These are phyloP conservation scores for Fusarium chlamydosporum DNA, from an alignment of 2,329 filamentous ascomycete species.

Conservation along the genomic window DNA sequence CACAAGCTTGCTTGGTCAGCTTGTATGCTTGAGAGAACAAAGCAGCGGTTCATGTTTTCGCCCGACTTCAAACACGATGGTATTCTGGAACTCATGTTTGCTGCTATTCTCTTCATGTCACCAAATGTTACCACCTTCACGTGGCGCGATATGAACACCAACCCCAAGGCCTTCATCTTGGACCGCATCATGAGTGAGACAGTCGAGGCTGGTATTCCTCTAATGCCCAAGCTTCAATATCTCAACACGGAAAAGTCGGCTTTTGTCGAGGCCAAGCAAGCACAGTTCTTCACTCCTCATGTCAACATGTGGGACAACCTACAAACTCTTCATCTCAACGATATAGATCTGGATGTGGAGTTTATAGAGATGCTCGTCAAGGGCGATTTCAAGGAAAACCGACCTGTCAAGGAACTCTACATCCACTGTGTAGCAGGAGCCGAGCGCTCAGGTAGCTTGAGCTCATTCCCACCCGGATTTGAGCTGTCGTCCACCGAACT, in stretches of 20 bases:
- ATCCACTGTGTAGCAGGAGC: conserved; percentile 18
- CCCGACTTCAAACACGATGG: conserved; percentile 37
- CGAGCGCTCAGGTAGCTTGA: conserved; percentile 4
- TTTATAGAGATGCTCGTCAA: conserved; percentile 24
- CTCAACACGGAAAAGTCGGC: conserved; percentile 27
- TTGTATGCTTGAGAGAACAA: conserved; percentile 25
- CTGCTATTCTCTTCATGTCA: conserved; percentile 23
- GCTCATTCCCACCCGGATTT: conserved; percentile 5
- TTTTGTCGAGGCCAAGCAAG: conserved; percentile 4
- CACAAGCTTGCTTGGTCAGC: conserved; percentile 28
- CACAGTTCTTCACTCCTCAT: conserved; percentile 33
- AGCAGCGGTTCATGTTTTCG: conserved; percentile 31
- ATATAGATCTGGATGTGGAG: conserved; percentile 30
- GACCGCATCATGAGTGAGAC: conserved; percentile 7
- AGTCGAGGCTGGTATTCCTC: conserved; percentile 5
- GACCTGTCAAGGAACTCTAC: conserved; percentile 25
- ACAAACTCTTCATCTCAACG: conserved; percentile 18
- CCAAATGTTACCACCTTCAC: conserved; percentile 31
- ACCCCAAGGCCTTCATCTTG: conserved; percentile 21
- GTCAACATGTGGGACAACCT: conserved; percentile 34
- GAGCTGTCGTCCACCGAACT: conserved; percentile 9
- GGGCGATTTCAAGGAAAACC: conserved; percentile 22
- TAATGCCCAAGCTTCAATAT: conserved; percentile 24
- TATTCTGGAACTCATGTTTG: conserved; percentile 36
- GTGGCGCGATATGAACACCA: conserved; percentile 34